phyloP scores from a whole-genome alignment of 139 green algal species.

The Asterochloris sp. region DNA sequence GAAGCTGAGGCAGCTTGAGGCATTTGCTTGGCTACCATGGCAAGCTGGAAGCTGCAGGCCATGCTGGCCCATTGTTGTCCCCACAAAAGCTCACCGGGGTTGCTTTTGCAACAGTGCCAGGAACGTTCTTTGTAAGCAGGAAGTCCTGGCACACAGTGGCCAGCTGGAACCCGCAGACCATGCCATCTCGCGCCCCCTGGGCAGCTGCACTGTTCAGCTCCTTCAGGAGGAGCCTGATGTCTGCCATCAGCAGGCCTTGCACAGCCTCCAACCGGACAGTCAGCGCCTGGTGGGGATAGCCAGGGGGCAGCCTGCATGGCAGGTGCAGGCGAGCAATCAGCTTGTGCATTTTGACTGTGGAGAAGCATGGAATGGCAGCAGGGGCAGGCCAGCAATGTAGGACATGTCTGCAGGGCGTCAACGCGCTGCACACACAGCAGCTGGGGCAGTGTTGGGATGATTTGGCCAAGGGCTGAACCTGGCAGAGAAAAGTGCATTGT shows the following conservation, averaged over 20 bases:
- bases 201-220: constrained; percentile 33
- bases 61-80: not conserved
- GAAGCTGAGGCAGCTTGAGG: constrained; percentile 30
- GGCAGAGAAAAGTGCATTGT: not conserved
- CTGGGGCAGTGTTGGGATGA: constrained; percentile 25
- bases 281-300: constrained; percentile 21
- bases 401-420: too few relatives aligned
- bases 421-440: not conserved
- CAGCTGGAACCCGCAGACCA: constrained; percentile 69
- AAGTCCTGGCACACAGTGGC: constrained; percentile 34
- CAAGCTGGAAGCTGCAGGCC: not conserved
- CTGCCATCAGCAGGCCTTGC: constrained; percentile 13
- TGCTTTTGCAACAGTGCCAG: not conserved
- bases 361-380: not conserved
- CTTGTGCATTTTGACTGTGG: too few relatives aligned
- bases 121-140: constrained; percentile 1
- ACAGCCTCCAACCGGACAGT: constrained; percentile 18
- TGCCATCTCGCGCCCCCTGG: constrained; percentile 22
- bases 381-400: not conserved
- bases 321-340: not conserved
- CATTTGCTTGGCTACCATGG: constrained; percentile 52
- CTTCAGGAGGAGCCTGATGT: constrained; percentile 34
- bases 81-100: not conserved
- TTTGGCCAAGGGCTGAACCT: not conserved
- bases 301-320: not conserved